A percentile compares a stretch with the other conserved stretches of the same genome.
Conservation (phyloP, 2,329 filamentous ascomycete genomes). For the Diaporthe sp. region DNA sequence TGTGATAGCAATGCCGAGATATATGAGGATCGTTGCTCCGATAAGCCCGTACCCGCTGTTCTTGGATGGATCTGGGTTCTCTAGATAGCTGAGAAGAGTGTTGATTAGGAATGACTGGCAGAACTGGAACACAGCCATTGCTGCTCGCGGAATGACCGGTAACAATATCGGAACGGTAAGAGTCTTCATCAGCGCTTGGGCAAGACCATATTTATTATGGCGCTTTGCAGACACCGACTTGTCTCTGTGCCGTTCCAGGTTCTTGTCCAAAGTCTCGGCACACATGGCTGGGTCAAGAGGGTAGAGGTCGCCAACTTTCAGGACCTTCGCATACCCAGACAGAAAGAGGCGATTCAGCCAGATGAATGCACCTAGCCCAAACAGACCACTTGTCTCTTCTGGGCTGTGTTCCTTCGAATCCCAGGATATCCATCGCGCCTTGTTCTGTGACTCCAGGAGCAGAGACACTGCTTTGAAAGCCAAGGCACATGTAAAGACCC, state of each 20-base stretch:
- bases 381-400: constrained; percentile 45
- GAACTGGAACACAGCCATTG: constrained; percentile 51
- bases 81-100: constrained; percentile 47
- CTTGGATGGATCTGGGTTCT: constrained; percentile 37
- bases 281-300: constrained; percentile 41
- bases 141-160: constrained; percentile 49
- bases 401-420: constrained; percentile 50
- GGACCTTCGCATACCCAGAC: constrained; percentile 44
- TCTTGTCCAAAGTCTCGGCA: constrained; percentile 36
- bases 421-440: constrained; percentile 52
- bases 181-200: constrained; percentile 43
- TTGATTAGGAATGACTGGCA: constrained; percentile 57
- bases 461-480: constrained; percentile 47
- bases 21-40: constrained; percentile 45
- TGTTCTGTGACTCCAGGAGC: constrained; percentile 50
- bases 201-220: constrained; percentile 41
- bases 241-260: constrained; percentile 5
- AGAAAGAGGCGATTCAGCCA: constrained; percentile 46
- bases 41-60: constrained; percentile 47
- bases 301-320: constrained; percentile 45
- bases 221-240: constrained; percentile 23
- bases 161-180: constrained; percentile 46
- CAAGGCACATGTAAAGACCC: constrained; percentile 35
- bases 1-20: constrained; percentile 47
- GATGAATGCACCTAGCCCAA: constrained; percentile 43